phyloP scores from a whole-genome alignment of 2,329 filamentous ascomycete genomes.

The Botrytis medusae region DNA sequence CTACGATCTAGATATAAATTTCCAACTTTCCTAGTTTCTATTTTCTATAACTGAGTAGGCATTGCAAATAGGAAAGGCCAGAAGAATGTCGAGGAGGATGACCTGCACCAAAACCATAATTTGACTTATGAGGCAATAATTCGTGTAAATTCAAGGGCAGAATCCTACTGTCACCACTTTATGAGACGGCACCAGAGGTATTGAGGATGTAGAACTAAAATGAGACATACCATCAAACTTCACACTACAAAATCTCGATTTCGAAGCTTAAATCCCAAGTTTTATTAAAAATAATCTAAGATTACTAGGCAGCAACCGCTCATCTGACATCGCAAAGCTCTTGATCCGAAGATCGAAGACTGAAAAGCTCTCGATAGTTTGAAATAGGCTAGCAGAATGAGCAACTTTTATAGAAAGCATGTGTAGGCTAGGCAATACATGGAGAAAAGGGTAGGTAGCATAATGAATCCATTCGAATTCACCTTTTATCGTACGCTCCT shows the following conservation, averaged over 20 bases:
- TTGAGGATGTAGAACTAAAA: background rate
- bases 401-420: background rate
- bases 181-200: background rate
- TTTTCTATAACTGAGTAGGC: background rate
- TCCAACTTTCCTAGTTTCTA: background rate
- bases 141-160: rapidly evolving
- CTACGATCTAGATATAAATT: background rate
- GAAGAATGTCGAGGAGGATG: background rate
- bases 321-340: background rate
- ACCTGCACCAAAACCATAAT: background rate
- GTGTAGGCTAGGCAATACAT: background rate
- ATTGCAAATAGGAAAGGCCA: too few relatives aligned
- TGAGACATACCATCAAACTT: background rate
- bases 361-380: background rate
- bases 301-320: background rate
- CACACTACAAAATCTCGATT: rapidly evolving
- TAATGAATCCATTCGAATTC: background rate
- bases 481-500: background rate
- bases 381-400: background rate
- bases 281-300: rapidly evolving
- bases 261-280: background rate
- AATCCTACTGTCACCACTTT: background rate
- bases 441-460: background rate
- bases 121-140: background rate
- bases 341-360: rapidly evolving